Percentiles rank a stretch among this genome's conserved stretches.
Conservation (phyloP, 192 early-diverging fungal species). For the Thamnidium elegans region DNA sequence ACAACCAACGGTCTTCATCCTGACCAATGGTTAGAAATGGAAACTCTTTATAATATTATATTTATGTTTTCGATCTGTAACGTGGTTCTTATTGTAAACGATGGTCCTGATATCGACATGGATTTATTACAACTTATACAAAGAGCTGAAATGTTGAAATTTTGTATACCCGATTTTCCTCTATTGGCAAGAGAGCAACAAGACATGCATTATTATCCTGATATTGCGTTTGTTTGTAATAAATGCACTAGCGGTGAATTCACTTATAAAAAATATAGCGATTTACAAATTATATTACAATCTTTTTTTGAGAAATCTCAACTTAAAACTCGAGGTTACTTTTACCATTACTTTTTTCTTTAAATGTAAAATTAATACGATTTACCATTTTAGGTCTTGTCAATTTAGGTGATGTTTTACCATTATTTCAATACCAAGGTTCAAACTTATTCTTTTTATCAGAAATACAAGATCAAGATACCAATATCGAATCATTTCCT, state of each 20-base stretch:
- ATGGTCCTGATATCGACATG: constrained; percentile 37
- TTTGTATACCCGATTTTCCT: constrained; percentile 31
- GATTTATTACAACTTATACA: constrained; percentile 27
- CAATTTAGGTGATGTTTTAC: constrained; percentile 26
- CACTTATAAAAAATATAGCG: constrained; percentile 23
- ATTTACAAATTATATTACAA: constrained; percentile 8
- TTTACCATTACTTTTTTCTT: neutral
- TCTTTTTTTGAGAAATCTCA: constrained; percentile 30
- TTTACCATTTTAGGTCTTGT: constrained; percentile 29
- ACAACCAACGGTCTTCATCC: constrained; percentile 37
- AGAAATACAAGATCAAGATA: constrained; percentile 6
- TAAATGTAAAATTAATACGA: neutral
- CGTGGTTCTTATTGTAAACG: constrained; percentile 56
- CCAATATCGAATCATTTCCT: constrained; percentile 23
- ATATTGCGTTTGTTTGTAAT: constrained; percentile 41
- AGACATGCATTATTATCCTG: constrained; percentile 36
- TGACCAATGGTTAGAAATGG: constrained; percentile 44
- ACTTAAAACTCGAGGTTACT: constrained; percentile 35
- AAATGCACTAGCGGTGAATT: constrained; percentile 28
- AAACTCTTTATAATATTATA: constrained; percentile 46
- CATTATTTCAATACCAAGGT: constrained; percentile 11
- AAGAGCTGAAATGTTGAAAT: constrained; percentile 34
- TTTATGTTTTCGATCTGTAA: constrained; percentile 66
- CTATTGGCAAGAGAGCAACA: constrained; percentile 10
- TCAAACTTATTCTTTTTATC: constrained; percentile 41